Evolutionary conservation across 148 eudicot genomes (phyloP).

Genomic region (Amaranthus cruentus): DNA sequence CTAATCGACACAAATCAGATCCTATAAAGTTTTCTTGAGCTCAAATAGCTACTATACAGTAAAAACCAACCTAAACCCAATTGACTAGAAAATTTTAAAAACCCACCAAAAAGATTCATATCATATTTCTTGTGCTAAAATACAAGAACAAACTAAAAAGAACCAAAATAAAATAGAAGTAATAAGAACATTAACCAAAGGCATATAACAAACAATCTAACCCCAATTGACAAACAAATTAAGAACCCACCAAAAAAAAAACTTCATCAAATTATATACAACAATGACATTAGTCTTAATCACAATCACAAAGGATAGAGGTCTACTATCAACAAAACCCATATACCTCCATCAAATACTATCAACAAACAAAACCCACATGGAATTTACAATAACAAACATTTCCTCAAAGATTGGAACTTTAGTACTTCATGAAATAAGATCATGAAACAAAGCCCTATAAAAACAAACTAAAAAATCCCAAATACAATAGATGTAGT

Average conservation of each 20-base stretch:
- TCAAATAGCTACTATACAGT: neutral
- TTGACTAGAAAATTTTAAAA: neutral
- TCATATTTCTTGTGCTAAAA: neutral
- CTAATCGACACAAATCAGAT: no score
- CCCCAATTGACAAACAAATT: neutral
- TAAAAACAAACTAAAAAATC: neutral
- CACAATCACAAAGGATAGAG: no score
- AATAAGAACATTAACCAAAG: neutral
- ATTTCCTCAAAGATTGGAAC: neutral
- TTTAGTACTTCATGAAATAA: conserved; percentile 11
- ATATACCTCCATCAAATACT: conserved; percentile 1
- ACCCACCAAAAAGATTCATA: neutral
- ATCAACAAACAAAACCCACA: conserved; percentile 17
- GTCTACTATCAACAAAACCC: no score
- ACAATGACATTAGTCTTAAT: no score
- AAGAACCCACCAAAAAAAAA: neutral
- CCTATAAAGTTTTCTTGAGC: neutral
- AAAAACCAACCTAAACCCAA: neutral
- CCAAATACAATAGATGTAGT: neutral
- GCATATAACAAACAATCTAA: neutral
- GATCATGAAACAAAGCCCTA: neutral
- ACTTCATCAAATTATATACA: no score
- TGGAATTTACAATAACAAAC: conserved; percentile 7
- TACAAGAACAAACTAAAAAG: conserved; percentile 3
- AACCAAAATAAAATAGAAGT: neutral